These are phyloP conservation scores for Vitis riparia DNA, from an alignment of 164 flowering plant species.

Conservation along the genomic window DNA sequence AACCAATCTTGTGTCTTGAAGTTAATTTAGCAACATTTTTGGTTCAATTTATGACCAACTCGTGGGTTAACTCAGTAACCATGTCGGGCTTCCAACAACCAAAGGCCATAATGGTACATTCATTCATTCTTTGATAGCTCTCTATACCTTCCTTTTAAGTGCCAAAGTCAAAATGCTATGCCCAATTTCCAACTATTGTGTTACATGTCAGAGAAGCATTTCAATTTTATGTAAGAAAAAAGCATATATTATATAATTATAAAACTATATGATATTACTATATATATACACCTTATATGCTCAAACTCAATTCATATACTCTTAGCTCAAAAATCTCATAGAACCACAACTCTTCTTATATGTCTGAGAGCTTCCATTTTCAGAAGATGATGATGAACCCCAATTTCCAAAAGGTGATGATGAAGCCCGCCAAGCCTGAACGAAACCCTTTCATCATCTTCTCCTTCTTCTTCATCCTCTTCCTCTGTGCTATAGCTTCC, in stretches of 20 bases:
- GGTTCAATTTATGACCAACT: no score
- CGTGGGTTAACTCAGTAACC: no score
- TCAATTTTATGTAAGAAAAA: no score
- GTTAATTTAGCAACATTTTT: no score
- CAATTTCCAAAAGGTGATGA: slow-evolving; percentile 6
- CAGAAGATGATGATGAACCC: neutral
- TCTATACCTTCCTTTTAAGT: slow-evolving; percentile 5
- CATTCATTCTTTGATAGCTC: neutral
- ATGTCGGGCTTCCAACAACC: no score
- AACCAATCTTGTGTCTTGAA: neutral
- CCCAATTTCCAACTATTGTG: slow-evolving; percentile 18
- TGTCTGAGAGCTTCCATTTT: neutral
- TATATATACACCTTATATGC: no score
- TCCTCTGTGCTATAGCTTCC: slow-evolving; percentile 66
- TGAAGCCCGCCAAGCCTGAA: slow-evolving; percentile 22
- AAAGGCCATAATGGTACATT: neutral
- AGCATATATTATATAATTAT: no score
- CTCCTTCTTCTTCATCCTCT: slow-evolving; percentile 53
- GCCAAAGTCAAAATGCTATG: slow-evolving; percentile 21
- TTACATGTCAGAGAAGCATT: slow-evolving; percentile 20
- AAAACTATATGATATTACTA: no score
- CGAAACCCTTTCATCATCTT: slow-evolving; percentile 33
- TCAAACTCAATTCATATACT: no score
- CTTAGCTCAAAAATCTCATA: neutral
- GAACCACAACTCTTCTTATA: neutral